phyloP scores from a whole-genome alignment of 768 basidiomycete genomes.

The Macrolepiota fuliginosa region DNA sequence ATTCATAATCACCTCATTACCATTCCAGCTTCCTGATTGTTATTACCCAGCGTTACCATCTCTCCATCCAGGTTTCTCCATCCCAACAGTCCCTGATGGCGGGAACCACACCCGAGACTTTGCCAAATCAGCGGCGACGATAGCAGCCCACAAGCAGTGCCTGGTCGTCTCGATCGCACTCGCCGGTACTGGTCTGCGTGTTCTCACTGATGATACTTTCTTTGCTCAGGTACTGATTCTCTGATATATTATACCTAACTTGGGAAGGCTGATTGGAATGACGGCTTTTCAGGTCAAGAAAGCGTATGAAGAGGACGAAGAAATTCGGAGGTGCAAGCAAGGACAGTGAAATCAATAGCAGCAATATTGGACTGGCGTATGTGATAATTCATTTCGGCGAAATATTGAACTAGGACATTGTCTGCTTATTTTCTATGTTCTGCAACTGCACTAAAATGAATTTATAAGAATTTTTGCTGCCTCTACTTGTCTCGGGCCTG shows the following conservation, averaged over 20 bases:
- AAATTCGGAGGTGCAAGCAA: slow-evolving; percentile 3
- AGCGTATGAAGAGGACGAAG: slow-evolving; percentile 44
- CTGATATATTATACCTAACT: not conserved
- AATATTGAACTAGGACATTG: no score
- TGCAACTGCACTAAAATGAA: no score
- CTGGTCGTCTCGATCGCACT: slow-evolving; percentile 69
- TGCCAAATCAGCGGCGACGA: slow-evolving; percentile 56
- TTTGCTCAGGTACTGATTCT: slow-evolving; percentile 43
- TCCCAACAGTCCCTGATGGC: slow-evolving; percentile 68
- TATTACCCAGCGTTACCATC: slow-evolving; percentile 50
- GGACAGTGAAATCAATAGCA: not conserved
- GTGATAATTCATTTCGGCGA: no score
- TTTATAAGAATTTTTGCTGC: no score
- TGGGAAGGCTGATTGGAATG: not conserved
- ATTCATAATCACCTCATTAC: not conserved
- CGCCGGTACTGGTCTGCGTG: slow-evolving; percentile 66
- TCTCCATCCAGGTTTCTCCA: slow-evolving; percentile 75
- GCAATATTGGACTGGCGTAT: not conserved
- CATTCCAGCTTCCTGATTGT: not conserved
- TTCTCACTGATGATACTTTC: slow-evolving; percentile 67
- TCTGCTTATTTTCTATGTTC: no score
- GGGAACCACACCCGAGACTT: slow-evolving; percentile 80
- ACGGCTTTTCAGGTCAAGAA: slow-evolving; percentile 41
- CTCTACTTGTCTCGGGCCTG: no score
- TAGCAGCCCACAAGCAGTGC: slow-evolving; percentile 62